Base-by-base conservation (phyloP, 2,329 filamentous ascomycete species). In the Trichoderma arundinaceum region DNA sequence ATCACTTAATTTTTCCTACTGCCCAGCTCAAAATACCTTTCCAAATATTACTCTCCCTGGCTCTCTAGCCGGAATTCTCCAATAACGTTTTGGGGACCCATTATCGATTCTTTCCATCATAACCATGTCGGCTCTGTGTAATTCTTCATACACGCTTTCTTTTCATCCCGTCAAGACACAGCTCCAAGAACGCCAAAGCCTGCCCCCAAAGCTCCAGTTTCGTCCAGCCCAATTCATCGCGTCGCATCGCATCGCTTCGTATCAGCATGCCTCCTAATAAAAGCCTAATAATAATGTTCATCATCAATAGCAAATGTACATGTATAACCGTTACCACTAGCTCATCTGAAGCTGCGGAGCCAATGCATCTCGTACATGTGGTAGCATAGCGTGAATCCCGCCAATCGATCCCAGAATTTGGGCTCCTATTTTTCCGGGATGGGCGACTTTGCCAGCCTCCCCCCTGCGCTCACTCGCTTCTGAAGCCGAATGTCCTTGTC, bases 391-490 rank as follows among this genome's bases (percentile, higher is more conserved):
- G 75, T 71, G 67, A 79, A 70, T 69, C 74, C 74, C 68, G 75
- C 74, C 74, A 79, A 70, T 73, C 77, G 74, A 71, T 77, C 75
- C 78, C 74, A 79, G 68, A 78, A 71, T 72, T 72, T 73, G 64
- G 77, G 74, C 74, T 80, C 80, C 83, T 86, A 86, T 75, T 81
- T 83, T 78, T 88, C 86, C 72, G 85, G 85, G 75, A 88, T 88
- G 72, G 86, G 84, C 72, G 84, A 84, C 77, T 84, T 88, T 67
- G 87, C 87, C 74, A 94, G 83, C 70, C 90, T 84, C 54, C 91
- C 91, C 53, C 91, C 91, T 32, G 89, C 91, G 74, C 91, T 93
- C 68, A 92, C 88, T 67, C 91, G 84, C 80, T 95, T 95, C 76
- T 92, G 90, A 67, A 94, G 77, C 68, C 88, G 87, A 28, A 84